A percentile compares a stretch with the other conserved stretches of the same genome.
phyloP scores from a whole-genome alignment of 768 basidiomycete genomes.

The Crucibulum laeve region DNA sequence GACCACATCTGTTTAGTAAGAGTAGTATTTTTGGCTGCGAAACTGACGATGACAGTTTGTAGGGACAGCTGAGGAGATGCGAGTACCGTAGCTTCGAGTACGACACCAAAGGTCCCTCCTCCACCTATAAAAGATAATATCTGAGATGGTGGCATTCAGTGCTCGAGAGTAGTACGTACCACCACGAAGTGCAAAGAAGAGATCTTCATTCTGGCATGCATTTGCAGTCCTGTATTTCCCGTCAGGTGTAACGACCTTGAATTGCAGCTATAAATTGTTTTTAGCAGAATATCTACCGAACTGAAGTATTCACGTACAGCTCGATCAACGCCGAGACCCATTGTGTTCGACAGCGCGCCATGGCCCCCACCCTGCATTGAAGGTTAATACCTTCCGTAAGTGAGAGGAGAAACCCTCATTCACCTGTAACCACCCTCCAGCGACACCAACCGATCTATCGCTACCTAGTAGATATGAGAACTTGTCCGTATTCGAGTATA shows the following conservation, averaged over 20 bases:
- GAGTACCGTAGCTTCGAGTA: conserved; percentile 22
- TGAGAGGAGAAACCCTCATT: neutral
- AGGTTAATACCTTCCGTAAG: neutral
- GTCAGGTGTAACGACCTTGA: conserved; percentile 51
- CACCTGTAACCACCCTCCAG: conserved; percentile 37
- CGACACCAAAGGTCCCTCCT: conserved; percentile 45
- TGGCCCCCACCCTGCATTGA: conserved; percentile 36
- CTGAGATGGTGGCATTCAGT: conserved; percentile 2
- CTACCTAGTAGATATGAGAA: conserved; percentile 39
- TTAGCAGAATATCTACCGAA: neutral
- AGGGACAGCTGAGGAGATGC: conserved; percentile 19
- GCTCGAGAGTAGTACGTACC: conserved; percentile 17
- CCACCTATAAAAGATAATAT: conserved; percentile 22
- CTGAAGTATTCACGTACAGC: conserved; percentile 24
- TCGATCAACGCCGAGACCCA: conserved; percentile 43
- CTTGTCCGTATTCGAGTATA: conserved; percentile 31
- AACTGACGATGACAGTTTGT: conserved; percentile 30
- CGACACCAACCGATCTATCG: conserved; percentile 36
- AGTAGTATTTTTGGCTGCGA: conserved; percentile 15
- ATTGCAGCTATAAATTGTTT: conserved; percentile 31
- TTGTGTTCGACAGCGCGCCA: conserved; percentile 34
- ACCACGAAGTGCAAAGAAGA: conserved; percentile 51
- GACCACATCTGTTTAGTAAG: conserved; percentile 28
- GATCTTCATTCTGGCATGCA: conserved; percentile 44
- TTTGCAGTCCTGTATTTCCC: conserved; percentile 41